Percentiles rank a stretch among this genome's conserved stretches.
Evolutionary conservation across 768 basidiomycete species (phyloP).

Genomic region (Phylloporus scabripes): DNA sequence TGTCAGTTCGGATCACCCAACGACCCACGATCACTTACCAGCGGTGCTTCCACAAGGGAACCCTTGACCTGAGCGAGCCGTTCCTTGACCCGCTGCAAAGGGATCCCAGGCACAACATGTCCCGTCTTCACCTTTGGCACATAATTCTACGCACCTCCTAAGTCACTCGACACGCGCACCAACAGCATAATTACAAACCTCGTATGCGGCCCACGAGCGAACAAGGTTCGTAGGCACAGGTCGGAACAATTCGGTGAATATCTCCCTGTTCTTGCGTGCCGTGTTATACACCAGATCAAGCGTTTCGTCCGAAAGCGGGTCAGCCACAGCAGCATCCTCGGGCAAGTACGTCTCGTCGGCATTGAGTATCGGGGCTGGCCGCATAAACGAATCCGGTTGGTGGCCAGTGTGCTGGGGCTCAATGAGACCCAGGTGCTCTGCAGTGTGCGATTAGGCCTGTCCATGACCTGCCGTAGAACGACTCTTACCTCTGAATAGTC

Average conservation of each 20-base stretch:
- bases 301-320: conserved; percentile 66
- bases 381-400: conserved; percentile 58
- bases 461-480: not conserved
- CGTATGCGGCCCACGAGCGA: conserved; percentile 71
- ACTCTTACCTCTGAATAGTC: conserved; percentile 68
- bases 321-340: conserved; percentile 67
- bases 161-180: conserved; percentile 6
- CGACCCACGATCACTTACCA: conserved; percentile 40
- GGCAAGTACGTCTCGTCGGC: conserved; percentile 53
- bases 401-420: conserved; percentile 53
- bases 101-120: conserved; percentile 69
- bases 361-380: conserved; percentile 66
- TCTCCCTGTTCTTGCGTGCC: conserved; percentile 73
- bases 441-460: conserved; percentile 6
- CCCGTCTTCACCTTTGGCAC: conserved; percentile 73
- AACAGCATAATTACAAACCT: conserved; percentile 40
- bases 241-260: conserved; percentile 83
- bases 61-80: conserved; percentile 66
- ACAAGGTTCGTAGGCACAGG: conserved; percentile 85
- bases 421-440: conserved; percentile 87
- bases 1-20: conserved; percentile 3
- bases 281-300: conserved; percentile 59
- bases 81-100: conserved; percentile 66
- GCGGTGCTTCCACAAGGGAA: conserved; percentile 67
- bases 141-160: conserved; percentile 46